Percentiles rank a stretch among this genome's conserved stretches.
Evolutionary conservation across 2,329 filamentous ascomycete species (phyloP).

Genomic region (Fusarium ramigenum): DNA sequence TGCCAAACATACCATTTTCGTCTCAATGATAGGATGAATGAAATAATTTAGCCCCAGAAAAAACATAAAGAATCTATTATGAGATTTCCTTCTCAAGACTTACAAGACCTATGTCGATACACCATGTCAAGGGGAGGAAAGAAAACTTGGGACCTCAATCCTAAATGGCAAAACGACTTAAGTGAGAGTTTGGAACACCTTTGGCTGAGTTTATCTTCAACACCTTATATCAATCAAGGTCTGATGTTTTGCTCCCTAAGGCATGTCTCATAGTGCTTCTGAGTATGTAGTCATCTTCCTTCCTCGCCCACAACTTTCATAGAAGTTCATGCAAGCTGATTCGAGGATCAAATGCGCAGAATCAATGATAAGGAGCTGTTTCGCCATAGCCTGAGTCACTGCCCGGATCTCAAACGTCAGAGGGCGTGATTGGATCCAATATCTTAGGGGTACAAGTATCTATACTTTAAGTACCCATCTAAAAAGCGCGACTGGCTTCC

Average conservation of each 20-base stretch:
- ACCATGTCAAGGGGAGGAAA: background rate
- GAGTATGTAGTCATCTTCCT: background rate
- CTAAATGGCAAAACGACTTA: background rate
- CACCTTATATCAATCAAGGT: background rate
- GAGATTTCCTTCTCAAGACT: background rate
- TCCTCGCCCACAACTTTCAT: background rate
- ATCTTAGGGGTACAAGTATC: conserved; percentile 20
- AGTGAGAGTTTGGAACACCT: background rate
- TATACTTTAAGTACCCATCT: conserved; percentile 21
- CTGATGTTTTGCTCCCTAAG: background rate
- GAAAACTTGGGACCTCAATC: background rate
- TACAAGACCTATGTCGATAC: background rate
- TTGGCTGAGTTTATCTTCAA: background rate
- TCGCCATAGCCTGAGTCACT: conserved; percentile 38
- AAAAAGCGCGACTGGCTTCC: background rate
- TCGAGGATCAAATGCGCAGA: conserved; percentile 4
- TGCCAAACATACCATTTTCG: conserved; percentile 14
- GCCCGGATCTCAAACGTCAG: conserved; percentile 28
- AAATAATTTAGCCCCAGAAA: background rate
- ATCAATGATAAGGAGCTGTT: conserved; percentile 33
- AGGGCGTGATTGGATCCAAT: conserved; percentile 17
- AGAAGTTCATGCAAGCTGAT: conserved; percentile 18
- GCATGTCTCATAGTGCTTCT: background rate
- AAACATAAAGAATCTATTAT: background rate
- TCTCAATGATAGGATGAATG: conserved; percentile 8